Percentiles rank a stretch among this genome's conserved stretches.
These are phyloP conservation scores for Glomus cerebriforme DNA, from an alignment of 192 early-diverging fungal species.

Conservation along the genomic window DNA sequence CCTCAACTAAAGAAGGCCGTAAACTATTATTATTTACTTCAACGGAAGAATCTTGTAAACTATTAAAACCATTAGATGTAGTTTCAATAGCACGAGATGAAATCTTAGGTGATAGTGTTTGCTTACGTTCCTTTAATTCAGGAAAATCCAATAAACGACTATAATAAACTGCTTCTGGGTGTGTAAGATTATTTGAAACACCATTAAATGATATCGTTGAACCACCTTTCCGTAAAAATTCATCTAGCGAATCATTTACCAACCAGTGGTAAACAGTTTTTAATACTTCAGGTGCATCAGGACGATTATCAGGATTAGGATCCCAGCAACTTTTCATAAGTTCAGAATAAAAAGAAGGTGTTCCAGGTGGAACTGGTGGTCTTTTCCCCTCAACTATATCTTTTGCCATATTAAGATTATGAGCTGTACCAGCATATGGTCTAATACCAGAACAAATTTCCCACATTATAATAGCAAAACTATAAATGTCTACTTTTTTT, in stretches of 20 bases:
- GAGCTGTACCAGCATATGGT: conserved; percentile 37
- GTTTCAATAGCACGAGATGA: not conserved
- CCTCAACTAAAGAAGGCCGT: not conserved
- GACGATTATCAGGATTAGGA: conserved; percentile 36
- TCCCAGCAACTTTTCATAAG: conserved; percentile 49
- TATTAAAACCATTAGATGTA: too few species aligned
- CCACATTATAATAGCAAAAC: conserved; percentile 51
- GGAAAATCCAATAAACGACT: conserved; percentile 32
- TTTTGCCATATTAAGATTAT: conserved; percentile 32
- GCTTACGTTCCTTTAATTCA: not conserved
- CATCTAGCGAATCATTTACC: conserved; percentile 15
- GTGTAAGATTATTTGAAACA: not conserved
- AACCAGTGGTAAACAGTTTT: conserved; percentile 20
- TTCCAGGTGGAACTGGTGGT: conserved; percentile 42
- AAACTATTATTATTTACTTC: not conserved
- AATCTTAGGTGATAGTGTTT: too few species aligned
- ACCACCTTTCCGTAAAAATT: not conserved
- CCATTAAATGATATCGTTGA: not conserved
- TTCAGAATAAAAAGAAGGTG: conserved; percentile 41
- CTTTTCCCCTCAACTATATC: conserved; percentile 39
- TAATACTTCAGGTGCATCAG: conserved; percentile 9
- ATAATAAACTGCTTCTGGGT: conserved; percentile 25
- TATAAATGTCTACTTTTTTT: conserved; percentile 40
- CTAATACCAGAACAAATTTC: conserved; percentile 45
- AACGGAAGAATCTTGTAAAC: not conserved